Percentiles rank a stretch among this genome's conserved stretches.
phyloP scores from a whole-genome alignment of 139 green algal genomes.

The Chlamydomonas applanata region DNA sequence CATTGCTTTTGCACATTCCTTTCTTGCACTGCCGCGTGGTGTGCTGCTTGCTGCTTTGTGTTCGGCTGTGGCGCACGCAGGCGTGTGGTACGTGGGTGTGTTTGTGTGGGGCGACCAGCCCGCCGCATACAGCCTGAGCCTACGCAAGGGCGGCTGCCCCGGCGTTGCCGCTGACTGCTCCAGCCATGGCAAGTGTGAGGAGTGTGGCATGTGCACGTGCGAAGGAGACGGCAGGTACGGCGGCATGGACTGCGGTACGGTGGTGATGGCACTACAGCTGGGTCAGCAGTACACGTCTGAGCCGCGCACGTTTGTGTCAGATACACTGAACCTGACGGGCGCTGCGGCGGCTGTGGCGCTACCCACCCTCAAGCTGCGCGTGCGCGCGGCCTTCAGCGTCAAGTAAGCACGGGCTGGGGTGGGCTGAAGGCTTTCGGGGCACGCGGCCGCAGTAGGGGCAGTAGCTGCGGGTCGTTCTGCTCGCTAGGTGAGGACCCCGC shows the following conservation, averaged over 20 bases:
- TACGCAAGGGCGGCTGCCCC: background rate
- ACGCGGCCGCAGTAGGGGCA: too few species aligned
- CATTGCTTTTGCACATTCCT: too few species aligned
- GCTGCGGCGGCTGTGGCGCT: background rate
- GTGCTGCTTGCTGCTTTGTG: too few species aligned
- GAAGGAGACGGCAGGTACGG: background rate
- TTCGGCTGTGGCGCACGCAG: too few species aligned
- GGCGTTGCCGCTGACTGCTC: background rate
- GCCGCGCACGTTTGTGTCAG: background rate
- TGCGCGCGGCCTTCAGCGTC: background rate
- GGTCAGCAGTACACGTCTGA: background rate
- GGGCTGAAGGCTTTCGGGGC: too few species aligned
- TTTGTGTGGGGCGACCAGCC: constrained; percentile 6
- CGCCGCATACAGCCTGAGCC: constrained; percentile 1
- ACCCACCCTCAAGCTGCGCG: background rate
- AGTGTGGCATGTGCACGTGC: background rate
- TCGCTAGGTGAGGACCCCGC: too few species aligned
- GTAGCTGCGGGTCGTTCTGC: too few species aligned
- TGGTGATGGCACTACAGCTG: background rate
- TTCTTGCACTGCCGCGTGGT: too few species aligned
- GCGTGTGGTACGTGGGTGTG: constrained; percentile 14
- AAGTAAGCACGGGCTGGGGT: too few species aligned
- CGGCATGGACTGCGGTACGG: constrained; percentile 6
- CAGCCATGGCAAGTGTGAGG: too few species aligned
- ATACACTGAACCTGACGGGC: background rate